A percentile compares a stretch with the other conserved stretches of the same genome.
These are phyloP conservation scores for Xylariaceae sp. DNA, from an alignment of 2,329 filamentous ascomycete genomes.

Conservation along the genomic window DNA sequence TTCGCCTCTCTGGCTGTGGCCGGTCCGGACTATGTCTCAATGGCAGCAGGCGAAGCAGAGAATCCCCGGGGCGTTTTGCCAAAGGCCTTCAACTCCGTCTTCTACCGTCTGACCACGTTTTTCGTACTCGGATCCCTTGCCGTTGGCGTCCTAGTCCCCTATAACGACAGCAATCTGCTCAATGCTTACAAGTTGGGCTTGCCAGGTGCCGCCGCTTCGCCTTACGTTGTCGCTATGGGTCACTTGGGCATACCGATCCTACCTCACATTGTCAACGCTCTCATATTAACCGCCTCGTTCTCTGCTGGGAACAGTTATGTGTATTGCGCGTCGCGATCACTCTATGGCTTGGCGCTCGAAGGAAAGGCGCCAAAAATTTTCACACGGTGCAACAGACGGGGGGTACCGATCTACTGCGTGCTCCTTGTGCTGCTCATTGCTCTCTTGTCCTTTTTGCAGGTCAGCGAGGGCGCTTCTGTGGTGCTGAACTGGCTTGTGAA, in stretches of 20 bases:
- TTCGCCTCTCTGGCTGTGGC: conserved; percentile 64
- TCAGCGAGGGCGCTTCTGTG: conserved; percentile 60
- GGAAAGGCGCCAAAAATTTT: conserved; percentile 61
- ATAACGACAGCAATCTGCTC: conserved; percentile 59
- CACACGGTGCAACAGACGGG: conserved; percentile 55
- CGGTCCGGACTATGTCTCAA: conserved; percentile 56
- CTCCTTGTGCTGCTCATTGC: conserved; percentile 61
- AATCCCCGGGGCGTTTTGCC: conserved; percentile 68
- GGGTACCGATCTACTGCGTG: conserved; percentile 74
- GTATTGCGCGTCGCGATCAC: conserved; percentile 64
- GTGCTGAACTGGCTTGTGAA: conserved; percentile 72
- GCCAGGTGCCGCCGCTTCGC: conserved; percentile 65
- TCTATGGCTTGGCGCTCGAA: conserved; percentile 66
- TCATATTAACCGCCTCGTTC: conserved; percentile 63
- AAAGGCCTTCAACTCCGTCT: conserved; percentile 72
- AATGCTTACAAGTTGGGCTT: conserved; percentile 55
- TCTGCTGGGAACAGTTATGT: conserved; percentile 66
- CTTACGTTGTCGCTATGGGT: conserved; percentile 66
- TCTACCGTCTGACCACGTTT: conserved; percentile 72
- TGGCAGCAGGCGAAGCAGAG: conserved; percentile 65
- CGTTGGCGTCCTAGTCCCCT: conserved; percentile 68
- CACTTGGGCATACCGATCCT: conserved; percentile 59
- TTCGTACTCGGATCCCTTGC: conserved; percentile 71
- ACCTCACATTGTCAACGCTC: conserved; percentile 69
- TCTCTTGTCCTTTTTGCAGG: conserved; percentile 69